Evolutionary conservation across 345 rosid species (phyloP), one percentile per base, ranked within the genome.

Genomic region (Luvunga scandens): DNA sequence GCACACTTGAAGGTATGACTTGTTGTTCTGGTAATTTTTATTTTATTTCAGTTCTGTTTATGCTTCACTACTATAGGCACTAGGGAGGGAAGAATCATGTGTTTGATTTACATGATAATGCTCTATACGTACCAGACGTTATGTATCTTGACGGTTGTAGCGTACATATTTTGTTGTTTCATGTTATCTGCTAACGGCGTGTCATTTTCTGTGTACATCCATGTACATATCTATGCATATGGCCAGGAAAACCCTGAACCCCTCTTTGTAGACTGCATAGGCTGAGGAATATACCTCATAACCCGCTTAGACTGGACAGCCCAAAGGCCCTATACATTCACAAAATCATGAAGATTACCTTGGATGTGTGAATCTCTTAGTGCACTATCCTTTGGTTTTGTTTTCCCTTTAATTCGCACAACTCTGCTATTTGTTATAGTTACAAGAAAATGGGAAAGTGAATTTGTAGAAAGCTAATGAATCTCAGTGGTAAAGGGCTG

Each of bases 1-100:
- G 99, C 99, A 25, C 98, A 95, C 84, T 66, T 78, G 82, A 95
- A 95, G 97, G 99, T 93, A 66, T 50, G 66, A 21, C 48, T 62
- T 56, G 25, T 42, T 55, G 4, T 45, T 24, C 34, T 64, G 24
- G 60, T 24, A 18, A 6, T 60, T 48, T 57, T 27, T 28, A 25
- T 69, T 31, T 14, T 28, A 42, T 21, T 34, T 66, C 18, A 28
- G 19, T 30, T 69, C 56, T 21, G 16, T 14, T 45, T 69, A 45
- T 69, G 73, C 60, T 69, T 48, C 10, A 48, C 25, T 65, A 19
- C 42, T 7, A 4, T 65, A 31, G 45, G 39, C 34, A 38, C 24
- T 34, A 45, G 5, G 0, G 50, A 45, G 14, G 30, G 5, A 31
- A 71, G 42, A 71, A 31, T 28, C 39, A 4, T 24, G 56, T 28